Evolutionary conservation across 352 stramenopile genomes (phyloP).

Genomic region (Thalassiosira sp.): DNA sequence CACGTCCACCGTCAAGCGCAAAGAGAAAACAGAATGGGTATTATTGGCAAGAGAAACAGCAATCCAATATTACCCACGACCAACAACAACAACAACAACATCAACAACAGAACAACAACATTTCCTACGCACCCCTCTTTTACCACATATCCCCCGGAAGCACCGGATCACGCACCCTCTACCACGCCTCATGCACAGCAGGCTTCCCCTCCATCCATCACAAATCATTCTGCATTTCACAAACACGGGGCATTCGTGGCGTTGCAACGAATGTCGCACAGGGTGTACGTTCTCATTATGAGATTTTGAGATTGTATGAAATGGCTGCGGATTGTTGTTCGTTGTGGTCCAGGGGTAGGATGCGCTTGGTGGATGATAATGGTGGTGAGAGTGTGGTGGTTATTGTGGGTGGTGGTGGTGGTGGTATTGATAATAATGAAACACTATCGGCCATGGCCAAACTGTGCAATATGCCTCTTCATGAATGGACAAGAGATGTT

Average conservation of each 20-base stretch:
- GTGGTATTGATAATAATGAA: not conserved
- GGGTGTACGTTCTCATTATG: constrained; percentile 45
- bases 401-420: not conserved
- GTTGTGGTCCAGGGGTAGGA: constrained; percentile 16
- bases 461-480: constrained; percentile 29
- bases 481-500: constrained; percentile 35
- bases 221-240: constrained; percentile 58
- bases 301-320: constrained; percentile 46
- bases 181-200: constrained; percentile 37
- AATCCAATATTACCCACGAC: not conserved
- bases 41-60: not conserved
- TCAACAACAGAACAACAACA: not conserved
- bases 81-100: too few species aligned
- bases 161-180: constrained; percentile 46
- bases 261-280: constrained; percentile 22
- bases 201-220: constrained; percentile 57
- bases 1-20: not conserved
- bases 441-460: not conserved
- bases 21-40: not conserved
- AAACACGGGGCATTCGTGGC: constrained; percentile 24
- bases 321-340: constrained; percentile 39
- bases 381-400: not conserved
- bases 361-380: constrained; percentile 8
- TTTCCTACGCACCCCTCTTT: constrained; percentile 36
- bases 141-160: constrained; percentile 54